Evolutionary conservation across 1,139 yeast species (phyloP).

Genomic region (Debaryomycetaceae sp.): DNA sequence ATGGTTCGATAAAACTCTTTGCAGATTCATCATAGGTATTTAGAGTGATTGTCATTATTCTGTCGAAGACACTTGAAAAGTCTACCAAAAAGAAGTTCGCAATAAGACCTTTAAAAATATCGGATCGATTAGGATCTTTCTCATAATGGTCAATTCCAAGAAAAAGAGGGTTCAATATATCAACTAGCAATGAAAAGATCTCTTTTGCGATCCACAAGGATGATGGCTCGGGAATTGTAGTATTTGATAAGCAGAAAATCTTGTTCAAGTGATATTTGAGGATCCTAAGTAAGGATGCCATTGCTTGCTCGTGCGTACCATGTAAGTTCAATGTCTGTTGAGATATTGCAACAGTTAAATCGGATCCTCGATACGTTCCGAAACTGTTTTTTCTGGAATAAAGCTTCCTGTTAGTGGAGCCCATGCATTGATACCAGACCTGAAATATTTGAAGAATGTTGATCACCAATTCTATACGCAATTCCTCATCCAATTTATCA

Average conservation of each 20-base stretch:
- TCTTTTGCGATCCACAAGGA: slow-evolving; percentile 26
- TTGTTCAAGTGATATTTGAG: neutral
- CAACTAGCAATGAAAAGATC: slow-evolving; percentile 22
- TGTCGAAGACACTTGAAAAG: slow-evolving; percentile 20
- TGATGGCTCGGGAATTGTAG: slow-evolving; percentile 13
- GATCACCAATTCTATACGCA: slow-evolving; percentile 23
- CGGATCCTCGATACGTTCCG: neutral
- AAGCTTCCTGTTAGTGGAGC: slow-evolving; percentile 12
- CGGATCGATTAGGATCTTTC: slow-evolving; percentile 13
- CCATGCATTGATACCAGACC: slow-evolving; percentile 21
- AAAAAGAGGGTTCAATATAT: slow-evolving; percentile 20
- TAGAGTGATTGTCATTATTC: slow-evolving; percentile 22
- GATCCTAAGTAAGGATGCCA: neutral
- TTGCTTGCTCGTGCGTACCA: neutral
- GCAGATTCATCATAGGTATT: slow-evolving; percentile 11
- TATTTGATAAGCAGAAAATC: slow-evolving; percentile 10
- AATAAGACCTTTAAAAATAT: slow-evolving; percentile 18
- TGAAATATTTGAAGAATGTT: slow-evolving; percentile 25
- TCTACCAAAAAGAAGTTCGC: slow-evolving; percentile 21
- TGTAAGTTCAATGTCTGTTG: neutral
- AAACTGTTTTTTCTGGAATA: slow-evolving; percentile 1
- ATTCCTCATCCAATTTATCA: slow-evolving; percentile 23
- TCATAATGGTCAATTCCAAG: slow-evolving; percentile 12
- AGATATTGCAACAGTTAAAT: neutral
- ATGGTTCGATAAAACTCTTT: slow-evolving; percentile 12